These are phyloP conservation scores for Cystofilobasidium ferigula DNA, from an alignment of 768 basidiomycete genomes.

Conservation along the genomic window DNA sequence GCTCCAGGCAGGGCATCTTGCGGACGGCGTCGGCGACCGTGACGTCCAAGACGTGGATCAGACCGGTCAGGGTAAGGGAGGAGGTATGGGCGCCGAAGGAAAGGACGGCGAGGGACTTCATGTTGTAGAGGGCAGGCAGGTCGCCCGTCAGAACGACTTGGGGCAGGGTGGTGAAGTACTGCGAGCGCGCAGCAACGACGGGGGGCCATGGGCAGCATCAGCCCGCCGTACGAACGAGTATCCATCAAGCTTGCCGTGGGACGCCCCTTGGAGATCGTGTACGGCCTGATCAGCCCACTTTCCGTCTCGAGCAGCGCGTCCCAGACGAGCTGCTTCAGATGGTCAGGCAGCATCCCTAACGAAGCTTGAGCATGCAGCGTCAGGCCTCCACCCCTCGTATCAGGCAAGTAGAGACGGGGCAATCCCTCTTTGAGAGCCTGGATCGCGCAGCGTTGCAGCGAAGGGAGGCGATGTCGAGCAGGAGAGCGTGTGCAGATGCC, in stretches of 20 bases:
- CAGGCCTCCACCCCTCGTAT: not conserved
- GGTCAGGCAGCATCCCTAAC: not conserved
- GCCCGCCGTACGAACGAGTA: not conserved
- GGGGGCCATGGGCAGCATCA: not conserved
- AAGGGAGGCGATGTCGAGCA: not conserved
- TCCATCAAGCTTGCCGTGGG: not conserved
- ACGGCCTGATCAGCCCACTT: not conserved
- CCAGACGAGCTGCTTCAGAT: slow-evolving; percentile 1
- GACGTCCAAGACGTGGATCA: not conserved
- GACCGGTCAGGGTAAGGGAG: not conserved
- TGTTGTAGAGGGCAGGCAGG: not conserved
- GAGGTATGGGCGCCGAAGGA: not conserved
- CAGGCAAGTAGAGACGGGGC: not conserved
- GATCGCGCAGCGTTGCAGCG: not conserved
- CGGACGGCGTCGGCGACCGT: not conserved
- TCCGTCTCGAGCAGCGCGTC: not conserved
- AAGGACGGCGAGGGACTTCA: not conserved
- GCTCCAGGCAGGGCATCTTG: slow-evolving; percentile 5
- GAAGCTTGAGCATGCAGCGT: not conserved
- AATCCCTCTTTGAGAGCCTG: not conserved
- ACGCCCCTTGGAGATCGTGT: not conserved
- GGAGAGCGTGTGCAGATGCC: not conserved
- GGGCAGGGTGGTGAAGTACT: not conserved
- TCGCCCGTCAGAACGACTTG: not conserved
- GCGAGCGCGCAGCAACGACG: not conserved